These are phyloP conservation scores for Rhizopogon vinicolor DNA, from an alignment of 768 basidiomycete genomes.

Conservation along the genomic window DNA sequence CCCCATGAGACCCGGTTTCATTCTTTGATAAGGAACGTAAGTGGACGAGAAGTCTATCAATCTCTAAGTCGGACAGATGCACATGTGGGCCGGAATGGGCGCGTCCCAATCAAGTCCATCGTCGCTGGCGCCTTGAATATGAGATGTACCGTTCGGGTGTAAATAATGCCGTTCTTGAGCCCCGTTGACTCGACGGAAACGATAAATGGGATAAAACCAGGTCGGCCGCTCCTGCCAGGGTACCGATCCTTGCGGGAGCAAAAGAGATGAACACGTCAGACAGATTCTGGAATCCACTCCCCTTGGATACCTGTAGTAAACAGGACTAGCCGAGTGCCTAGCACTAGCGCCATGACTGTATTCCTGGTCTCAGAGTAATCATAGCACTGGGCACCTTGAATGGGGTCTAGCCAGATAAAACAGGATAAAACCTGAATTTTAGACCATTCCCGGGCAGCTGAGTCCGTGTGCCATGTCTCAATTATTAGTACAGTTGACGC, in stretches of 20 bases:
- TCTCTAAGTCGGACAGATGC: slow-evolving; percentile 21
- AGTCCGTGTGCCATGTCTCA: not conserved
- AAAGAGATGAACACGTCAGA: not conserved
- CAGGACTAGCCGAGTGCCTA: slow-evolving; percentile 35
- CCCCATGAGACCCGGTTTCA: not conserved
- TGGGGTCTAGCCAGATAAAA: slow-evolving; percentile 25
- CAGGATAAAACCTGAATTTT: not conserved
- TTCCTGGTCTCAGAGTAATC: slow-evolving; percentile 35
- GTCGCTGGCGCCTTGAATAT: too few relatives aligned
- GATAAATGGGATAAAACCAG: slow-evolving; percentile 46
- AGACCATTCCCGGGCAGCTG: too few relatives aligned
- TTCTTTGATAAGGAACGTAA: slow-evolving; percentile 9
- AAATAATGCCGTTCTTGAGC: slow-evolving; percentile 28
- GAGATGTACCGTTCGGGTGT: too few relatives aligned
- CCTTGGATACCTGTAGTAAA: slow-evolving; percentile 32
- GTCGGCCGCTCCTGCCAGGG: slow-evolving; percentile 37
- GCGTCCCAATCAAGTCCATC: not conserved
- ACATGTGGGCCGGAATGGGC: slow-evolving; percentile 35
- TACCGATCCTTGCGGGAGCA: slow-evolving; percentile 12
- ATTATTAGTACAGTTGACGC: not conserved
- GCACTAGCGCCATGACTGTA: slow-evolving; percentile 13
- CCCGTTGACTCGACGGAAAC: slow-evolving; percentile 36
- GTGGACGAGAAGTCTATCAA: slow-evolving; percentile 17
- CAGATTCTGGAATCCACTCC: slow-evolving; percentile 10
- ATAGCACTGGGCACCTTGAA: slow-evolving; percentile 27